phyloP scores from a whole-genome alignment of 2,329 filamentous ascomycete species.

The Pyrenophora seminiperda region DNA sequence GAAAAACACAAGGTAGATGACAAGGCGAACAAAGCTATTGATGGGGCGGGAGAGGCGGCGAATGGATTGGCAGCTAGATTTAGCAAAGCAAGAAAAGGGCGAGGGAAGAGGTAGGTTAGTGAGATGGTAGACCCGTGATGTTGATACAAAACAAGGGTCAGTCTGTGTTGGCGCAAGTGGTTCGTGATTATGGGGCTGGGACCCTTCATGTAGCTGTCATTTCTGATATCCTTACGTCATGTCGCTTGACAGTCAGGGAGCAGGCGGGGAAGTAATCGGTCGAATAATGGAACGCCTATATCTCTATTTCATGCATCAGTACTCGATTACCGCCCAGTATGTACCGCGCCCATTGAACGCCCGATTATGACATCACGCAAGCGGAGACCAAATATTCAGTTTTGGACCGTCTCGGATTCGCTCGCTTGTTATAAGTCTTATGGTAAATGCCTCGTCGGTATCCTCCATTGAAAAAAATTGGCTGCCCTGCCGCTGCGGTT shows the following conservation, averaged over 20 bases:
- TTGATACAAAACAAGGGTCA: not conserved
- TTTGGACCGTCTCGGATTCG: conserved; percentile 50
- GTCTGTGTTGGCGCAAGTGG: conserved; percentile 2
- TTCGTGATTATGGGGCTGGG: conserved; percentile 1
- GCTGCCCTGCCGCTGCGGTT: conserved; percentile 43
- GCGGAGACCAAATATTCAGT: conserved; percentile 42
- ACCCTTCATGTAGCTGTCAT: conserved; percentile 9
- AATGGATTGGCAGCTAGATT: conserved; percentile 38
- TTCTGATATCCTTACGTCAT: conserved; percentile 12
- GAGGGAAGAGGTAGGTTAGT: conserved; percentile 26
- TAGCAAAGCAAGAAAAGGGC: conserved; percentile 36
- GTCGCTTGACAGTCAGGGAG: conserved; percentile 4
- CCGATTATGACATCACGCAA: conserved; percentile 44
- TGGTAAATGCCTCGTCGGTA: conserved; percentile 48
- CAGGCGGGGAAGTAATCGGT: conserved; percentile 21
- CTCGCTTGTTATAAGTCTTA: conserved; percentile 49
- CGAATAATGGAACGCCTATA: conserved; percentile 25
- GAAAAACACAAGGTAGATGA: conserved; percentile 60
- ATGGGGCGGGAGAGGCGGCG: conserved; percentile 39
- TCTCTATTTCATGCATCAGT: conserved; percentile 42
- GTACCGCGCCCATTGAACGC: conserved; percentile 30
- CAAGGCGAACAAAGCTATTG: conserved; percentile 45
- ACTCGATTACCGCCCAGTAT: conserved; percentile 28
- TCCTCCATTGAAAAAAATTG: conserved; percentile 48
- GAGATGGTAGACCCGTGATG: not conserved